phyloP scores from a whole-genome alignment of 768 basidiomycete species.

The Ramaria sp. region DNA sequence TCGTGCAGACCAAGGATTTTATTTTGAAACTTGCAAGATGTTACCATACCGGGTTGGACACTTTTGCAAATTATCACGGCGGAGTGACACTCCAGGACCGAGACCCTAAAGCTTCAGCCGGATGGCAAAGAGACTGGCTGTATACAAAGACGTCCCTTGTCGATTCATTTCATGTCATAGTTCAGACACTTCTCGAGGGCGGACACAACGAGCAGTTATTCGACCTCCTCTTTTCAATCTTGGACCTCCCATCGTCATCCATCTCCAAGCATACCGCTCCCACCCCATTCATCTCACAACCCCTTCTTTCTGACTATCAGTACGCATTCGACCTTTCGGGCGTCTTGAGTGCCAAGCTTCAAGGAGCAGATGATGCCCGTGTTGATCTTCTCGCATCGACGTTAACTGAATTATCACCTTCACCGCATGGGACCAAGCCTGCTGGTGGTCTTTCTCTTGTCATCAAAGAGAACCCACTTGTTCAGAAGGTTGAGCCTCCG shows the following conservation, averaged over 20 bases:
- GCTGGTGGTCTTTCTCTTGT: background rate
- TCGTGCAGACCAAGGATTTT: background rate
- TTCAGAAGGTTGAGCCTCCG: slow-evolving; percentile 16
- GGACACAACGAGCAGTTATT: slow-evolving; percentile 20
- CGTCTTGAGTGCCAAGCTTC: slow-evolving; percentile 36
- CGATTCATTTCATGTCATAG: slow-evolving; percentile 2
- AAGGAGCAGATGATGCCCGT: slow-evolving; percentile 42
- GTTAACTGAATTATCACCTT: slow-evolving; percentile 30
- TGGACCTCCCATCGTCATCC: slow-evolving; percentile 34
- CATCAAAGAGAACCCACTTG: slow-evolving; percentile 14
- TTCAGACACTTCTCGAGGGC: background rate
- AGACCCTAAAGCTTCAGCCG: background rate
- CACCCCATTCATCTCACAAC: slow-evolving; percentile 44
- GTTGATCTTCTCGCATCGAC: slow-evolving; percentile 45
- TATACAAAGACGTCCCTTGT: background rate
- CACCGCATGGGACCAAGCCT: slow-evolving; percentile 8
- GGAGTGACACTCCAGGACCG: background rate
- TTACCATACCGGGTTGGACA: background rate
- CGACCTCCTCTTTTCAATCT: slow-evolving; percentile 47
- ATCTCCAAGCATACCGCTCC: slow-evolving; percentile 7
- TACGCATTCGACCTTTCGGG: slow-evolving; percentile 48
- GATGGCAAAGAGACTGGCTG: background rate
- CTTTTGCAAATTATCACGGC: background rate
- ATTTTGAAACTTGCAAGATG: background rate
- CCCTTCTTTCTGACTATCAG: slow-evolving; percentile 66